These are phyloP conservation scores for Eimeria tenella DNA, from an alignment of 169 alveolate genomes.

Conservation along the genomic window DNA sequence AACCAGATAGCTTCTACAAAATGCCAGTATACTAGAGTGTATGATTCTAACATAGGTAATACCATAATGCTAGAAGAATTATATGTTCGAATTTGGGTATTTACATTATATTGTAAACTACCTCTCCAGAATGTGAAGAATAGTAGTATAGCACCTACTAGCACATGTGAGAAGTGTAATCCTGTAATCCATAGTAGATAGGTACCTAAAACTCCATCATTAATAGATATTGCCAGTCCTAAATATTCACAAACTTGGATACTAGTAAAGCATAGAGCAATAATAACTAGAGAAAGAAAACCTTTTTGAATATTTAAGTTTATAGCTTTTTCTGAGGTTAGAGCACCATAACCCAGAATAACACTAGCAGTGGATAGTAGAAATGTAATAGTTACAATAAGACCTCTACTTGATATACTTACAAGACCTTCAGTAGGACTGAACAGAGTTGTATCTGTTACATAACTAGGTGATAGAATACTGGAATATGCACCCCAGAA, in stretches of 20 bases:
- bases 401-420: not conserved
- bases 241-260: conserved; percentile 3
- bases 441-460: not conserved
- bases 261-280: not conserved
- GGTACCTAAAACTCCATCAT: conserved; percentile 2
- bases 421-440: not conserved
- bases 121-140: not conserved
- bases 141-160: not conserved
- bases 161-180: conserved; percentile 29
- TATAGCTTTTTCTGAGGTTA: not conserved
- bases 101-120: not conserved
- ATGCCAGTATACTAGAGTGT: not conserved
- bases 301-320: too few relatives aligned
- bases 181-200: conserved; percentile 19
- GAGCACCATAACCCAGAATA: not conserved
- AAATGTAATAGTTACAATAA: not conserved
- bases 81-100: not conserved
- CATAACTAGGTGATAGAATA: not conserved
- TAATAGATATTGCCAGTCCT: not conserved
- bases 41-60: not conserved
- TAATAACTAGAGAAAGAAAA: too few relatives aligned
- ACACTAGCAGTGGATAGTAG: not conserved
- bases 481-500: conserved; percentile 21
- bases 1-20: not conserved
- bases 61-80: not conserved